Evolutionary conservation across 1,284 basidiomycete species (phyloP), one percentile per base, ranked within the genome.

Genomic region (Neotropicomus parvogracilis): DNA sequence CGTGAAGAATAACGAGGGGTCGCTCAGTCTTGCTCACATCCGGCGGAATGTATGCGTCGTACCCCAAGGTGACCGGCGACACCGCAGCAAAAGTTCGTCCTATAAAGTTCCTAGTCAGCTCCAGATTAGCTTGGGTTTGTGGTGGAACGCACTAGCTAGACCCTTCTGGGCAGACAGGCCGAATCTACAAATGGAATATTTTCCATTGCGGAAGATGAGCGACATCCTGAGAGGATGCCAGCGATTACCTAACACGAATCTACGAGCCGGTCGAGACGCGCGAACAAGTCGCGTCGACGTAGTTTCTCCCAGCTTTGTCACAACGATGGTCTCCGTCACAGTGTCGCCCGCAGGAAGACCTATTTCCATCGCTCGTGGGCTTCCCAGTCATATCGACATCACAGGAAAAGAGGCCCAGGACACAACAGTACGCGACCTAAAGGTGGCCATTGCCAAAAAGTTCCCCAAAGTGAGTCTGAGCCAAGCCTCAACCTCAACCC

Each of bases 1-100:
- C 84, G 54, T 86, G 83, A n/a, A 85, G 64, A 37, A 86, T 81
- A 3, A 86, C 70, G 12, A 86, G 65, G 0, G 83, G 75, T 28
- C 56, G 58, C 27, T 76, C 68, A 0, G 63, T 71, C 51, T 65
- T 69, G 51, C 73, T 72, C 42, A 64, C 69, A 45, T 72, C 59
- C 16, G 63, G 54, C 31, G 79, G 75, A 31, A 73, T 59, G 14
- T 73, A 60, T 26, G 67, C 62, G 43, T 75, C 70, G 52, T 73
- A 76, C 20, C 69, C 68, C 14, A 81, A 62, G 47, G 72, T 62
- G 2, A 79, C 66, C 0, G 74, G 61, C 9, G 55, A 40, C 16
- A 52, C 45, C 4, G 41, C 27, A 26, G 59, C 66, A 17, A 60
- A 54, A 13, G 39, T 32, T 40, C 65, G 54, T 34, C 44, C 65